Conservation (phyloP, 495 filamentous ascomycete genomes). For the Trypethelium eluteriae region DNA sequence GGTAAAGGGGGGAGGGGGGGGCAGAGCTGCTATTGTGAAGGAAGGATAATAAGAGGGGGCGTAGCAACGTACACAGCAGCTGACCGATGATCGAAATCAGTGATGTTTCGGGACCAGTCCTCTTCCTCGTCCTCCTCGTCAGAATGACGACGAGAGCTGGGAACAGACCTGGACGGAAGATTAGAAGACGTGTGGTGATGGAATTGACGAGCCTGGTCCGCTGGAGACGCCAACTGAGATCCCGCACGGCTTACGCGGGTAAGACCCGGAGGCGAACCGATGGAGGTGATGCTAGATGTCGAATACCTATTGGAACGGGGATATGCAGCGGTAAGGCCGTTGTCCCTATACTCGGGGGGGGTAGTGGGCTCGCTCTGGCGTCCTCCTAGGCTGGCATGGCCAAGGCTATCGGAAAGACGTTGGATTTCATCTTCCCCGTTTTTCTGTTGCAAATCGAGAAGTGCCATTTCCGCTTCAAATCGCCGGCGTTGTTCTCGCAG, state of each 20-base stretch:
- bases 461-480: constrained; percentile 81
- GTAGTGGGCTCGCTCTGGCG: constrained; percentile 91
- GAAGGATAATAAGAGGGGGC: neutral
- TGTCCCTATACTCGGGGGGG: constrained; percentile 85
- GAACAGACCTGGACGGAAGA: constrained; percentile 72
- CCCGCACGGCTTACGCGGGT: constrained; percentile 65
- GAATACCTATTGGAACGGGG: constrained; percentile 77
- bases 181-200: constrained; percentile 45
- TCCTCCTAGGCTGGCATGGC: constrained; percentile 52
- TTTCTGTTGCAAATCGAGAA: constrained; percentile 73
- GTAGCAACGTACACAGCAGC: constrained; percentile 55
- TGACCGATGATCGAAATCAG: constrained; percentile 44
- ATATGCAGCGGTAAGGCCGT: constrained; percentile 62
- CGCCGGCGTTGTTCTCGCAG: constrained; percentile 76
- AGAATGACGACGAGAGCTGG: constrained; percentile 74
- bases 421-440: constrained; percentile 74
- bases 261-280: constrained; percentile 60
- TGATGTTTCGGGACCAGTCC: constrained; percentile 44
- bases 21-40: constrained; percentile 11
- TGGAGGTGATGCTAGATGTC: constrained; percentile 59
- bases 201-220: constrained; percentile 45
- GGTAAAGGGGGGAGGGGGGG: neutral
- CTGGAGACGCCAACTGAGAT: constrained; percentile 60
- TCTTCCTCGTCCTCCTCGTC: constrained; percentile 69
- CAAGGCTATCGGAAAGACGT: constrained; percentile 68